phyloP scores from a whole-genome alignment of 2,329 filamentous ascomycete genomes.

The Beauveria medogensis region DNA sequence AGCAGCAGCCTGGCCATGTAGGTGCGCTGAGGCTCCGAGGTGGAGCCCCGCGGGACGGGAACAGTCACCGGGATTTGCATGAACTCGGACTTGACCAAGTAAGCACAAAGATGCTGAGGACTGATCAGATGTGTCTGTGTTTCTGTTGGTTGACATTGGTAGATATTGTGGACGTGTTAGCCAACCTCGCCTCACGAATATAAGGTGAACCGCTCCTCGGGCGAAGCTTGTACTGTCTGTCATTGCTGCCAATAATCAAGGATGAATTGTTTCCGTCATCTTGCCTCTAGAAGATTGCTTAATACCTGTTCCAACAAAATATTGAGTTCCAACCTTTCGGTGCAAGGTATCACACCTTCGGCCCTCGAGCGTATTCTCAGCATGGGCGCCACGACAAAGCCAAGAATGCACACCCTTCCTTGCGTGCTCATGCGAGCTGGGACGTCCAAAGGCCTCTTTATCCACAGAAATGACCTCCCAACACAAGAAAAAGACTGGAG shows the following conservation, averaged over 20 bases:
- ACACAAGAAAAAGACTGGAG: slow-evolving; percentile 36
- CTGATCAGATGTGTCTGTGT: too few species aligned
- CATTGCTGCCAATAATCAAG: neutral
- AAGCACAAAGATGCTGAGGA: too few species aligned
- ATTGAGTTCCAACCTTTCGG: neutral
- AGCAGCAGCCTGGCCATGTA: too few species aligned
- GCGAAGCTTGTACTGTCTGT: neutral
- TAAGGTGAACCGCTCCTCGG: neutral
- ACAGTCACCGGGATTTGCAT: too few species aligned
- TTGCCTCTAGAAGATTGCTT: neutral
- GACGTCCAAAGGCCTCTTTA: slow-evolving; percentile 53
- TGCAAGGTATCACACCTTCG: neutral
- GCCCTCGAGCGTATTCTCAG: neutral
- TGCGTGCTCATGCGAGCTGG: slow-evolving; percentile 56
- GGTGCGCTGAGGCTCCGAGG: too few species aligned
- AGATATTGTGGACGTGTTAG: too few species aligned
- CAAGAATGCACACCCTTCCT: slow-evolving; percentile 23
- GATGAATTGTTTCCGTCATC: neutral
- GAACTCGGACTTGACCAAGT: too few species aligned
- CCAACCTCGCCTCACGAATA: neutral
- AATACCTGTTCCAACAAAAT: neutral
- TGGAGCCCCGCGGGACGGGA: too few species aligned
- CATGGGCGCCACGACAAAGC: slow-evolving; percentile 3
- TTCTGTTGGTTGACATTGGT: too few species aligned
- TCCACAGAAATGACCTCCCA: slow-evolving; percentile 47